Evolutionary conservation across 495 filamentous ascomycete genomes (phyloP), one percentile per base, ranked within the genome.

Genomic region (Talaromyces ruber): DNA sequence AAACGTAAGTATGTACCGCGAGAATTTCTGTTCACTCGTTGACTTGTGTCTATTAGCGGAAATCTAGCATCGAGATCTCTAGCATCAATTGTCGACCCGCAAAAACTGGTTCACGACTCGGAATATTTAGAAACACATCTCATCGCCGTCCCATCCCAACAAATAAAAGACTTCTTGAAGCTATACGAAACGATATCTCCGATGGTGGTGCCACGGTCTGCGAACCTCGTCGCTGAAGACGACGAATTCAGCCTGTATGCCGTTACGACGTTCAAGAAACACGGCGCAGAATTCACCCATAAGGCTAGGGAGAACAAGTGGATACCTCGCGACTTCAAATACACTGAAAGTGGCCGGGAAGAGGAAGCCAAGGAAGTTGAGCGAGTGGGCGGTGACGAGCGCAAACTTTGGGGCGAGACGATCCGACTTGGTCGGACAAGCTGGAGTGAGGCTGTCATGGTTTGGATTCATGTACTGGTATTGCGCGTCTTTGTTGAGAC

Each of bases 111-210:
- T 61, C 89, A 88, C 68, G 84, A 95, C 69, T 96, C 92, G 50
- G 95, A 98, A 76, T 98, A 96, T 77, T 84, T 98, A 66, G 91
- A 97, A 75, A 97, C 93, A 21, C 93, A 97, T 68, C 85, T 98
- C 11, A 78, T 98, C 65, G 94, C 88, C 28, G 90, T 98, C 4
- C 94, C 94, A 2, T 83, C 81, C 18, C 82, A 82, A 64, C 76
- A 86, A 60, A 81, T 85, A 60, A 96, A 95, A 70, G 92, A 98
- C 21, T 98, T 94, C 71, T 76, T 95, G 43, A 87, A 86, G 70
- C 84, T 79, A 63, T 98, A 98, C 76, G 95, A 98, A 72, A 91
- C 91, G 7, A 74, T 98, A 26, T 74, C 88, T 1, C 85, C 88
- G 30, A 88, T 88, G 85, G 90, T 97, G 9, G 94, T 98, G 21